phyloP scores from a whole-genome alignment of 208 protist species.

The Crithidia thermophila region DNA sequence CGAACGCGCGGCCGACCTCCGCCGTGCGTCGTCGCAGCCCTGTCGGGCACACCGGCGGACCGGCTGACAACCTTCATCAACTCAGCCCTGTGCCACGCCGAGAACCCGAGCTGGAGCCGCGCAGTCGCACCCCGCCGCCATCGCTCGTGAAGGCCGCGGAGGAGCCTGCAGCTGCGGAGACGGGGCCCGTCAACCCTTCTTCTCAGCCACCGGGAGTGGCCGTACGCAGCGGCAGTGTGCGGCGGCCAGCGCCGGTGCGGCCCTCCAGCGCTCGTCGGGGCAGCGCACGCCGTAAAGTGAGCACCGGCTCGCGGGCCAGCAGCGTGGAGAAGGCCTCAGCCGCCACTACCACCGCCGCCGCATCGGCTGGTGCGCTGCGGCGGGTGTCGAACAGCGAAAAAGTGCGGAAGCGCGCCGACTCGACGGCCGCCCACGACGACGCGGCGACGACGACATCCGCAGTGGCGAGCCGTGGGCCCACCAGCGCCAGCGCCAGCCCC shows the following conservation, averaged over 20 bases:
- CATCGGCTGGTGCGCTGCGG: background rate
- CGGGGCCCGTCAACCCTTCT: too few species aligned
- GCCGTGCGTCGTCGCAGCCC: conserved; percentile 11
- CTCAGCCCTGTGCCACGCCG: background rate
- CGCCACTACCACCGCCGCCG: background rate
- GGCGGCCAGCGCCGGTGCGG: background rate
- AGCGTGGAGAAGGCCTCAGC: background rate
- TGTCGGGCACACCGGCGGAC: background rate
- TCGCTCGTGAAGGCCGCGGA: background rate
- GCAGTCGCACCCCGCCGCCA: conserved; percentile 2
- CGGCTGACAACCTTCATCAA: background rate
- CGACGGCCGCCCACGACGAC: too few species aligned
- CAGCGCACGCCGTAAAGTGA: background rate
- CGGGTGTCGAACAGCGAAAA: background rate
- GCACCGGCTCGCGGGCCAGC: background rate
- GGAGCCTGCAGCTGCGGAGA: too few species aligned
- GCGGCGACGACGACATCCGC: too few species aligned
- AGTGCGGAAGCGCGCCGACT: too few species aligned
- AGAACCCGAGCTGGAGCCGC: background rate
- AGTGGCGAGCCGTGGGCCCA: too few species aligned
- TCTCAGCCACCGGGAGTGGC: too few species aligned
- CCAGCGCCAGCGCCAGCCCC: background rate
- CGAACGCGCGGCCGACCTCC: background rate
- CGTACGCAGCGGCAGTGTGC: background rate
- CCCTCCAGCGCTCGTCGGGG: background rate